These are phyloP conservation scores for Neopestalotiopsis rosae DNA, from an alignment of 2,329 filamentous ascomycete genomes.

Conservation along the genomic window DNA sequence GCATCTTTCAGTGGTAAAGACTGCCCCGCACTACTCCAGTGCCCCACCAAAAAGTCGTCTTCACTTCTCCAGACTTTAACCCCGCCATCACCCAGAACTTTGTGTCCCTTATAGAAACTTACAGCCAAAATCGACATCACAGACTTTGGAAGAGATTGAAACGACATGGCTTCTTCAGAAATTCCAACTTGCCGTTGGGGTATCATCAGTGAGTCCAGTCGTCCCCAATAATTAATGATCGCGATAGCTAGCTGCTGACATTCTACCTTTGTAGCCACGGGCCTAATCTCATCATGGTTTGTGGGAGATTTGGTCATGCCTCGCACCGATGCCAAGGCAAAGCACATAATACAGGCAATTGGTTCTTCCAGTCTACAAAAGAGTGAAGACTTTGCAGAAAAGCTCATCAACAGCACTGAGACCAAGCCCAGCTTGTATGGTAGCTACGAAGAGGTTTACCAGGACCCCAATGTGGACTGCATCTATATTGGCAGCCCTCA, in stretches of 20 bases:
- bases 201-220: conserved; percentile 30
- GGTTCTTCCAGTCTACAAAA: conserved; percentile 46
- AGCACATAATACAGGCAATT: conserved; percentile 48
- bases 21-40: too few species aligned
- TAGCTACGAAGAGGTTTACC: conserved; percentile 45
- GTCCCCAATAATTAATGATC: background rate
- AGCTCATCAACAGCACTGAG: conserved; percentile 29
- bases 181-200: conserved; percentile 39
- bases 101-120: too few species aligned
- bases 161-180: background rate
- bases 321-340: conserved; percentile 40
- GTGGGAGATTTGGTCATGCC: conserved; percentile 45
- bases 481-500: conserved; percentile 53
- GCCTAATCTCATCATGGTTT: conserved; percentile 52
- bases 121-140: too few species aligned
- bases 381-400: conserved; percentile 42
- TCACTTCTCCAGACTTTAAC: background rate
- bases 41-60: background rate
- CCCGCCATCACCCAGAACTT: background rate
- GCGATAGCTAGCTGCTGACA: background rate
- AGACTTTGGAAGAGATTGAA: too few species aligned
- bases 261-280: conserved; percentile 36
- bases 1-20: too few species aligned
- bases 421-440: conserved; percentile 41
- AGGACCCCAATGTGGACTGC: conserved; percentile 47